Conservation (phyloP, 257 asterid genomes). For the Echites panduratus region DNA sequence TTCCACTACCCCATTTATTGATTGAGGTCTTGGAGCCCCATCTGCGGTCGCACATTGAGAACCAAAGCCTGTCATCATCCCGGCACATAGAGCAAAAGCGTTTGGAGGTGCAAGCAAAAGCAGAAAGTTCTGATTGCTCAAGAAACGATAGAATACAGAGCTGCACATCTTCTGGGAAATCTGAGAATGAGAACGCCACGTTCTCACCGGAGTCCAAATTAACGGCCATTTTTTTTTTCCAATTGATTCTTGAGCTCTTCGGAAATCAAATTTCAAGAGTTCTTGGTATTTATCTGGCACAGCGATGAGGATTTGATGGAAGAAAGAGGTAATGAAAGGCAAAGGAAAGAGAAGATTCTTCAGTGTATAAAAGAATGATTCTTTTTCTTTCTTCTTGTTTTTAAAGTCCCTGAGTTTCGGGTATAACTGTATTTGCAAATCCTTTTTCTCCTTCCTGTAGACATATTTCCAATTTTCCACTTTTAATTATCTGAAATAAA, state of each 20-base stretch:
- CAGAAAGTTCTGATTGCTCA: conserved; percentile 49
- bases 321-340: not conserved
- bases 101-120: conserved; percentile 74
- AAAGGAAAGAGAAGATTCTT: conserved; percentile 16
- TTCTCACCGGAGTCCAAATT: not conserved
- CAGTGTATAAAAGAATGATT: conserved; percentile 7
- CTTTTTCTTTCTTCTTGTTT: not conserved
- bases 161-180: conserved; percentile 95
- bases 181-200: conserved; percentile 40
- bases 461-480: too few relatives aligned
- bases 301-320: not conserved
- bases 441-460: too few relatives aligned
- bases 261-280: not conserved
- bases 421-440: too few relatives aligned
- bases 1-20: conserved; percentile 64
- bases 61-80: conserved; percentile 73
- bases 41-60: conserved; percentile 76
- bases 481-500: too few relatives aligned
- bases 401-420: not conserved
- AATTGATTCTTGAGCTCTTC: not conserved
- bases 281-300: not conserved
- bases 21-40: conserved; percentile 83
- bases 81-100: conserved; percentile 59
- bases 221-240: not conserved
- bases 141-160: conserved; percentile 77